Percentiles rank a stretch among this genome's conserved stretches.
phyloP scores from a whole-genome alignment of 768 basidiomycete species.

The Tylopilus subfusipes region DNA sequence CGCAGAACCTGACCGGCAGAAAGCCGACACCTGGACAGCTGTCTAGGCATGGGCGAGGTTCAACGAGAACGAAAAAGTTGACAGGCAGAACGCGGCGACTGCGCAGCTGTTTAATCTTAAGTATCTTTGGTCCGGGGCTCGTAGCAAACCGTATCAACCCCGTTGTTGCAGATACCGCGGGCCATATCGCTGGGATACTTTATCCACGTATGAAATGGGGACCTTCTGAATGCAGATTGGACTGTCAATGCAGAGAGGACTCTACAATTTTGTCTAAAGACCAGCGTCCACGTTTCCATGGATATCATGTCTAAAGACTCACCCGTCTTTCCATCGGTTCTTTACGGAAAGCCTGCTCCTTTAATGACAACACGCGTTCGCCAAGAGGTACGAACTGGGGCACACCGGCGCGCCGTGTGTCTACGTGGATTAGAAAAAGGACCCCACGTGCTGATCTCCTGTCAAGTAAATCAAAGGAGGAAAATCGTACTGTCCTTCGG shows the following conservation, averaged over 20 bases:
- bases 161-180: neutral
- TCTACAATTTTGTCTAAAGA: neutral
- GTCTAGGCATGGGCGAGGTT: neutral
- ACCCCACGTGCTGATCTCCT: neutral
- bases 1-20: neutral
- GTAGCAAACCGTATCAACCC: neutral
- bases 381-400: neutral
- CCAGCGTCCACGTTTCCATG: conserved; percentile 3
- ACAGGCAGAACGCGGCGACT: neutral
- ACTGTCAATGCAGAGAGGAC: neutral
- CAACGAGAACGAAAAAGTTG: neutral
- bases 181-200: neutral
- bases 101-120: neutral
- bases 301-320: neutral
- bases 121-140: neutral
- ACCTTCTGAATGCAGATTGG: neutral
- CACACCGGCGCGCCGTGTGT: too few species aligned
- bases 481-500: neutral
- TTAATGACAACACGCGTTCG: neutral
- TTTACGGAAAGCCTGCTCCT: neutral
- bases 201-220: neutral
- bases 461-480: neutral
- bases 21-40: neutral
- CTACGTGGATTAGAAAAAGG: neutral
- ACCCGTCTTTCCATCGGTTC: neutral